Evolutionary conservation across 2,329 filamentous ascomycete genomes (phyloP), one percentile per base, ranked within the genome.

Genomic region (Parastagonospora nodorum): DNA sequence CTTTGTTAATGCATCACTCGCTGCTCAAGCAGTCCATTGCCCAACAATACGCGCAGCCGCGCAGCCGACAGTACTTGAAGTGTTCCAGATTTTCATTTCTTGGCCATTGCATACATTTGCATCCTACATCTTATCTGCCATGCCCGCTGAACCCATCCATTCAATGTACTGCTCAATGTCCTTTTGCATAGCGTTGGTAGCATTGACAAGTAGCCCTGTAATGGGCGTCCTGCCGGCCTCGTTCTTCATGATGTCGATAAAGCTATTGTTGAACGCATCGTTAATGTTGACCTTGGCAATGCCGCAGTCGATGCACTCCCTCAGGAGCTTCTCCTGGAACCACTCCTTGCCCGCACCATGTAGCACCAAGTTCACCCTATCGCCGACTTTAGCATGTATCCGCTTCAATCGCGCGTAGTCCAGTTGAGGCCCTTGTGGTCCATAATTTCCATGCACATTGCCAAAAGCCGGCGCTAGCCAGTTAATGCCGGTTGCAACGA

Each of bases 361-460:
- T 55, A 85, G 70, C 3, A 84, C 83, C 41, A 85, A 66, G 44
- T 75, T 74, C 8, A 84, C 81, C 38, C 75, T 68, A 30, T 75
- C 74, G 0, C 77, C 77, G 4, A 82, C 78, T 42, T 77, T 73
- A 42, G 77, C 72, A 46, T 80, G 75, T 47, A 86, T 82, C 4
- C 71, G 69, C 57, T 64, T 65, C 37, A 71, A 36, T 14, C 67
- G 58, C 27, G 60, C 65, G 40, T 71, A 73, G 48, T 73, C 71
- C 30, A 73, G 55, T 40, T 72, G 71, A 28, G 86, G 83, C 0
- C 87, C 88, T 12, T 82, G 74, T 0, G 84, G 80, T 0, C 87
- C 87, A 71, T 91, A 90, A 60, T 86, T 83, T 5, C 88, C 88
- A 72, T 91, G 88, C 38, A 91, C 85, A 63, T 90, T 91, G 3